Conservation (phyloP, 208 protist genomes). For the Leishmania turanica region DNA sequence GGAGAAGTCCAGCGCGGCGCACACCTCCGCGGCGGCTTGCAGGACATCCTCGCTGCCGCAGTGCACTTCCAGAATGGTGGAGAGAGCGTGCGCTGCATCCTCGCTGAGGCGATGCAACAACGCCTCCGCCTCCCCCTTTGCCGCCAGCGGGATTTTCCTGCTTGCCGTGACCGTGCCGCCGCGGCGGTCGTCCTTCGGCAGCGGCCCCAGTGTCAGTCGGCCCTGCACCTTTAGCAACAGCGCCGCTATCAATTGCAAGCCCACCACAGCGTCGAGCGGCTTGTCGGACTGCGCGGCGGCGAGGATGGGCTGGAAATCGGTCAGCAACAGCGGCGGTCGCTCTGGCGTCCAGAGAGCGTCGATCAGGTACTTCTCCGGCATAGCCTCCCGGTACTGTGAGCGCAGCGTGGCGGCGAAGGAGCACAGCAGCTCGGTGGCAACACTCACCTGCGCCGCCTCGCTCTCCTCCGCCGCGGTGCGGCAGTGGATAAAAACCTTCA, state of each 20-base stretch:
- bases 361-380: slow-evolving; percentile 88
- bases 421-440: slow-evolving; percentile 71
- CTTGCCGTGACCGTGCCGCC: slow-evolving; percentile 6
- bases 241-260: slow-evolving; percentile 53
- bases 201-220: slow-evolving; percentile 48
- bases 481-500: slow-evolving; percentile 87
- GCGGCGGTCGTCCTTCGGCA: slow-evolving; percentile 65
- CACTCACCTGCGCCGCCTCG: slow-evolving; percentile 46
- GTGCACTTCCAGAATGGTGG: slow-evolving; percentile 55
- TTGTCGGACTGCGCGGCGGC: slow-evolving; percentile 38
- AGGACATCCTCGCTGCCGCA: slow-evolving; percentile 54
- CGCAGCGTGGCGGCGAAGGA: slow-evolving; percentile 79
- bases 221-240: slow-evolving; percentile 63
- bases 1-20: slow-evolving; percentile 56
- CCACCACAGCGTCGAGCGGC: slow-evolving; percentile 57
- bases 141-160: slow-evolving; percentile 20
- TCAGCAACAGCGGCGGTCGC: slow-evolving; percentile 61
- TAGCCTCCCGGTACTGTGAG: slow-evolving; percentile 66
- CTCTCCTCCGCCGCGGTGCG: slow-evolving; percentile 60
- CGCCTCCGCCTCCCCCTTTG: slow-evolving; percentile 30
- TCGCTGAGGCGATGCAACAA: slow-evolving; percentile 49
- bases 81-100: slow-evolving; percentile 51
- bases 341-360: slow-evolving; percentile 82
- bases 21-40: slow-evolving; percentile 41
- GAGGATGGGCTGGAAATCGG: slow-evolving; percentile 59